phyloP scores from a whole-genome alignment of 208 protist species.

The Entamoeba invadens region DNA sequence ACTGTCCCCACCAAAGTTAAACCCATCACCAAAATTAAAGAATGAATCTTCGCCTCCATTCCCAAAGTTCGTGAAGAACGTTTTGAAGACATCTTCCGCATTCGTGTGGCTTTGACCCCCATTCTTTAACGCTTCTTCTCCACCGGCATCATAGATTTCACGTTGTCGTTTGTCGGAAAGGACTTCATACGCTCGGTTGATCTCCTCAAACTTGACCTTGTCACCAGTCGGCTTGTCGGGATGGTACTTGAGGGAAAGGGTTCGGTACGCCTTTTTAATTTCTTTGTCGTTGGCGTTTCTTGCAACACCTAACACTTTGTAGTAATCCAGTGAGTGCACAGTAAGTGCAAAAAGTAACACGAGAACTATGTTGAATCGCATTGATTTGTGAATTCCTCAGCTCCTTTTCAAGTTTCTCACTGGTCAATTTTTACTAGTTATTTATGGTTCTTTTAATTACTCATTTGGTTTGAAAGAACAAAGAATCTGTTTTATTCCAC shows the following conservation, averaged over 20 bases:
- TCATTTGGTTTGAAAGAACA: too few relatives aligned
- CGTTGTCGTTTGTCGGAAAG: constrained; percentile 4
- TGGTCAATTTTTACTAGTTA: too few relatives aligned
- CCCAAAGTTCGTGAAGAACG: not conserved
- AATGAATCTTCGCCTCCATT: not conserved
- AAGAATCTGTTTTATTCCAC: too few relatives aligned
- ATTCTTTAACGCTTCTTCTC: constrained; percentile 10
- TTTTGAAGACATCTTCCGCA: not conserved
- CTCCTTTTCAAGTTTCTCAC: not conserved
- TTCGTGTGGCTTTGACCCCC: not conserved
- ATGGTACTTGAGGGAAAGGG: constrained; percentile 1
- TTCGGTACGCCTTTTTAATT: not conserved
- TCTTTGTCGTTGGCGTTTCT: not conserved
- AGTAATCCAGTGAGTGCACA: not conserved
- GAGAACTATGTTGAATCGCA: too few relatives aligned
- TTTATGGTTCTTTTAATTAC: too few relatives aligned
- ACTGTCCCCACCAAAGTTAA: not conserved
- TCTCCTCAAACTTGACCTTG: constrained; percentile 4
- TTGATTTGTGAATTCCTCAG: not conserved
- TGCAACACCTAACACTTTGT: not conserved
- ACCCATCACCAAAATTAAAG: not conserved
- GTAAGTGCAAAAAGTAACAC: not conserved
- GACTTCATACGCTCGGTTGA: constrained; percentile 12
- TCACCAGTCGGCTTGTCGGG: not conserved
- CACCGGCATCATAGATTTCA: not conserved